Conservation (phyloP, 768 basidiomycete genomes). For the Xanthoconium purpureum region DNA sequence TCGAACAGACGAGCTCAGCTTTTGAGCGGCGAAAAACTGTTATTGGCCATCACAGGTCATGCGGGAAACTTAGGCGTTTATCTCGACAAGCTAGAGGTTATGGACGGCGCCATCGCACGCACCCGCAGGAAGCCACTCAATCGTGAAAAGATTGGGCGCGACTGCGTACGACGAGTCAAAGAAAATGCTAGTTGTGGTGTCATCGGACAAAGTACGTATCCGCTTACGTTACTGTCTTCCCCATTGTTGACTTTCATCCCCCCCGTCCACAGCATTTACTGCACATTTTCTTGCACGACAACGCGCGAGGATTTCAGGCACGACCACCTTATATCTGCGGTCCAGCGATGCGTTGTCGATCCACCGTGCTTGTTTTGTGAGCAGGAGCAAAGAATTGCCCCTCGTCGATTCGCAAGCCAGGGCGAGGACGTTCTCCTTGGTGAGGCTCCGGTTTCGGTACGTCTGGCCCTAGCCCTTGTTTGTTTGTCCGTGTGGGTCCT, state of each 20-base stretch:
- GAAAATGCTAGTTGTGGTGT: conserved; percentile 45
- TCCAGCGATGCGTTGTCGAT: conserved; percentile 35
- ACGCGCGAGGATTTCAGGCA: conserved; percentile 38
- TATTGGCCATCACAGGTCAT: conserved; percentile 41
- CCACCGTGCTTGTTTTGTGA: conserved; percentile 42
- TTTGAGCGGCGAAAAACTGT: conserved; percentile 37
- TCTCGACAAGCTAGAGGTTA: conserved; percentile 31
- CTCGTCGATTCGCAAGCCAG: conserved; percentile 44
- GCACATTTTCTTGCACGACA: conserved; percentile 48
- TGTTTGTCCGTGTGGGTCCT: not conserved
- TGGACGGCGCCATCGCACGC: conserved; percentile 33
- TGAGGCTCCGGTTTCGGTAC: no score
- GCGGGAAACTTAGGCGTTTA: conserved; percentile 36
- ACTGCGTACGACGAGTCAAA: conserved; percentile 47
- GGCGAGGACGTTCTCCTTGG: conserved; percentile 50
- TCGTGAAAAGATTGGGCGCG: conserved; percentile 45
- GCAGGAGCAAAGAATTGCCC: conserved; percentile 50
- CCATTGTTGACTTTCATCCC: not conserved
- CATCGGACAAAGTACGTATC: conserved; percentile 37
- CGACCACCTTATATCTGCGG: conserved; percentile 43
- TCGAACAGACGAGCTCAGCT: conserved; percentile 37
- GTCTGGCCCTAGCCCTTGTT: not conserved
- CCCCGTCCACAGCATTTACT: conserved; percentile 30
- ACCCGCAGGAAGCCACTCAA: conserved; percentile 33
- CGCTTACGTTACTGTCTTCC: not conserved